phyloP scores from a whole-genome alignment of 306 rosid genomes.

The Clitoria ternatea region DNA sequence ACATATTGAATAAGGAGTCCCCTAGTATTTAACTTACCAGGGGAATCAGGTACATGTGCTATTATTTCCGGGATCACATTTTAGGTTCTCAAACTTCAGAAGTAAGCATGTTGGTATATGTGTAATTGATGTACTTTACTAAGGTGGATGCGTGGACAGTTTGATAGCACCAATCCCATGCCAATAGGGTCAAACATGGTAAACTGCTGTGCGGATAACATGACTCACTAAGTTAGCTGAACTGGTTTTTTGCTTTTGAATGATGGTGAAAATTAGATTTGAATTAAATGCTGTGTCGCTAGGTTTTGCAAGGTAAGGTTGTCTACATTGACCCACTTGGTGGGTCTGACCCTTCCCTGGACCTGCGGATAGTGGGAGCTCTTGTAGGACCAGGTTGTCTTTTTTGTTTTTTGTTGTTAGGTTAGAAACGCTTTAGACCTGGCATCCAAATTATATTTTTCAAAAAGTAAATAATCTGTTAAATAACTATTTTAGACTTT shows the following conservation, averaged over 20 bases:
- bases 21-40: constrained; percentile 33
- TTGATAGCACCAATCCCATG: constrained; percentile 20
- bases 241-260: constrained; percentile 20
- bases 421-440: not conserved
- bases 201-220: constrained; percentile 22
- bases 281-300: not conserved
- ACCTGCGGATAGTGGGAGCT: no score
- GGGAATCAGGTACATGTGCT: constrained; percentile 32
- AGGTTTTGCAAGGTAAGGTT: constrained; percentile 15
- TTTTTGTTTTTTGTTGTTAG: no score
- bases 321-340: no score
- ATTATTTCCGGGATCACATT: constrained; percentile 27
- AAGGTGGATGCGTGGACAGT: constrained; percentile 15
- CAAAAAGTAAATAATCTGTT: constrained; percentile 4
- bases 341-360: no score
- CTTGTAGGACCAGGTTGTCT: no score
- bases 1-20: constrained; percentile 41
- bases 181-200: constrained; percentile 32
- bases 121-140: constrained; percentile 12
- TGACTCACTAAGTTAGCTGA: constrained; percentile 26
- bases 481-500: constrained; percentile 18
- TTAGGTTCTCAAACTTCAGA: constrained; percentile 25
- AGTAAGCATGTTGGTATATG: constrained; percentile 2
- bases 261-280: constrained; percentile 17
- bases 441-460: not conserved